Conservation (phyloP, 2,329 filamentous ascomycete genomes). For the Diaporthe helianthi region DNA sequence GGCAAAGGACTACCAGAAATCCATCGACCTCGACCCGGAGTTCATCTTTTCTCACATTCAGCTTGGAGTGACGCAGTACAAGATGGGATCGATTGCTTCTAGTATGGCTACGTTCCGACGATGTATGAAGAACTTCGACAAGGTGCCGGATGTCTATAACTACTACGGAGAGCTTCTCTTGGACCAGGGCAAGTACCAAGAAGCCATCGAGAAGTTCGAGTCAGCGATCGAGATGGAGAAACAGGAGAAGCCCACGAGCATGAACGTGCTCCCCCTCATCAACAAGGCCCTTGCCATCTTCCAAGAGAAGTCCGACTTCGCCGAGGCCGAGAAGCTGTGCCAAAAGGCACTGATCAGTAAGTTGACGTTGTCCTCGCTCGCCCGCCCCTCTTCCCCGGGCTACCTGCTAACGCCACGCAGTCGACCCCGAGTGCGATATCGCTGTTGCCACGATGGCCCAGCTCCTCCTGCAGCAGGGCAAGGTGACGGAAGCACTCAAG, state of each 20-base stretch:
- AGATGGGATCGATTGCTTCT: constrained; percentile 97
- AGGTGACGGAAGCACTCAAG: constrained; percentile 91
- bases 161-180: constrained; percentile 98
- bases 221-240: constrained; percentile 99
- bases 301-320: constrained; percentile 98
- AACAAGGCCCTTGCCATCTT: constrained; percentile 98
- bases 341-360: constrained; percentile 96
- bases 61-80: constrained; percentile 98
- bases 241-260: constrained; percentile 88
- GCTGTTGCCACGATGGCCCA: constrained; percentile 99
- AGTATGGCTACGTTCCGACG: constrained; percentile 98
- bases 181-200: constrained; percentile 93
- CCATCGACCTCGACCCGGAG: constrained; percentile 91
- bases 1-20: constrained; percentile 98
- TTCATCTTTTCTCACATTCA: constrained; percentile 99
- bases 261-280: constrained; percentile 97
- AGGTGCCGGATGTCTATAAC: constrained; percentile 98
- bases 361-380: constrained; percentile 45
- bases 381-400: neutral
- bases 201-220: constrained; percentile 98
- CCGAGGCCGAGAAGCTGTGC: constrained; percentile 93
- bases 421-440: constrained; percentile 98
- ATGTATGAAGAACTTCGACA: constrained; percentile 98
- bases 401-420: constrained; percentile 52
- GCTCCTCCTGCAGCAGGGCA: constrained; percentile 94